Conservation (phyloP, 73 alveolate genomes). For the Paramecium octaurelia region DNA sequence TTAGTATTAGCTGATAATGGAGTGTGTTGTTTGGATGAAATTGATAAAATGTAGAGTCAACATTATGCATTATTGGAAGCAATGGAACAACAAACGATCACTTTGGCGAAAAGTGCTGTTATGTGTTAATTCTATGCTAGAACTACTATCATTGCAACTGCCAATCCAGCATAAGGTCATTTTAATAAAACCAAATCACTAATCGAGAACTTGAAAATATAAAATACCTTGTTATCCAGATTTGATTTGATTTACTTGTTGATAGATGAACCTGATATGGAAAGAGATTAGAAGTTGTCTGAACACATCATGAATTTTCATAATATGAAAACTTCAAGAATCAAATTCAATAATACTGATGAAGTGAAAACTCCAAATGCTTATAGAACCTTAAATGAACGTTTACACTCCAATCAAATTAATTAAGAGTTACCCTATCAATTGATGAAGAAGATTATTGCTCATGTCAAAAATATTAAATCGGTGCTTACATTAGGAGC, state of each 20-base stretch:
- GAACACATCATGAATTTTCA: slow-evolving; percentile 86
- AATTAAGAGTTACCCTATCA: neutral
- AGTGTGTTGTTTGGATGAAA: slow-evolving; percentile 90
- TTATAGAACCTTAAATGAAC: neutral
- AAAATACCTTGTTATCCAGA: slow-evolving; percentile 80
- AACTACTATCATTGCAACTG: slow-evolving; percentile 85
- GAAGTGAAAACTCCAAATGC: neutral
- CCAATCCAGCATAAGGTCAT: slow-evolving; percentile 88
- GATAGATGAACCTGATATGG: slow-evolving; percentile 84
- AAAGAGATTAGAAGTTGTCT: slow-evolving; percentile 74
- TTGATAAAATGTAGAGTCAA: slow-evolving; percentile 87
- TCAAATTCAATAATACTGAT: neutral
- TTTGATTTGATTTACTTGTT: slow-evolving; percentile 86
- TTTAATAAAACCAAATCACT: slow-evolving; percentile 67
- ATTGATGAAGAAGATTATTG: slow-evolving; percentile 19
- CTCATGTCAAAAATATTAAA: neutral
- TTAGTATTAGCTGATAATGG: slow-evolving; percentile 85
- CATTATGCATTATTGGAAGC: slow-evolving; percentile 82
- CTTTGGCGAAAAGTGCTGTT: slow-evolving; percentile 88
- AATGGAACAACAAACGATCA: slow-evolving; percentile 87
- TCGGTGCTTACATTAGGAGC: slow-evolving; percentile 75
- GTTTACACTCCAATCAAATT: neutral
- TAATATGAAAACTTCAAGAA: slow-evolving; percentile 53
- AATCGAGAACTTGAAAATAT: slow-evolving; percentile 72
- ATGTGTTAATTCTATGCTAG: slow-evolving; percentile 81